Conservation (phyloP, 1,284 basidiomycete species). For the Ceratobasidium theobromae region DNA sequence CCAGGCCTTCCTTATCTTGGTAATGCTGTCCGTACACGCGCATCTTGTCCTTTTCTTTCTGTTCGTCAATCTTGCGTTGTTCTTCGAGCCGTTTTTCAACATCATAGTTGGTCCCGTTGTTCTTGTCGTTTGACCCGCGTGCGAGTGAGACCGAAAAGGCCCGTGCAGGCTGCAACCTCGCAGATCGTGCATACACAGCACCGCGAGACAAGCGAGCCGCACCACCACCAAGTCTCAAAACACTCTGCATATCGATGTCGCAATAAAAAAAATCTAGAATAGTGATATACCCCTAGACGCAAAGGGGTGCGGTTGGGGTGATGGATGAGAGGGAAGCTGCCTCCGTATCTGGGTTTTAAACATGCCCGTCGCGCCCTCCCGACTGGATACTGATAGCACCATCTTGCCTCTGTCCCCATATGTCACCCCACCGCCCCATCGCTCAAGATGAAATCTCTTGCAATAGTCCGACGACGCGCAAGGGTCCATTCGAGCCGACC, state of each 20-base stretch:
- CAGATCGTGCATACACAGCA: not conserved
- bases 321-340: not conserved
- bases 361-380: not conserved
- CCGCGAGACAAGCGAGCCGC: not conserved
- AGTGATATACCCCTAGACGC: no score
- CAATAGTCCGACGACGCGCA: not conserved
- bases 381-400: not conserved
- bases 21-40: slow-evolving; percentile 13
- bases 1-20: slow-evolving; percentile 22
- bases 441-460: not conserved
- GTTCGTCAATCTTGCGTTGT: slow-evolving; percentile 30
- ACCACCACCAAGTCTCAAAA: not conserved
- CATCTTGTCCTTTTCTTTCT: slow-evolving; percentile 22
- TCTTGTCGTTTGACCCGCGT: not conserved
- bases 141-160: not conserved
- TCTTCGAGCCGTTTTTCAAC: slow-evolving; percentile 17
- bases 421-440: not conserved
- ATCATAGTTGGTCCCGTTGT: no score
- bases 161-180: not conserved
- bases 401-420: not conserved
- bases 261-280: not conserved
- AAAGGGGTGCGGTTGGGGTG: not conserved
- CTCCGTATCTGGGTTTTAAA: not conserved
- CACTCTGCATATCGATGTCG: not conserved
- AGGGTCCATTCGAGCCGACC: not conserved